Evolutionary conservation across 148 eudicot species (phyloP), one percentile per base, ranked within the genome.

Genomic region (Persicaria maculosa): DNA sequence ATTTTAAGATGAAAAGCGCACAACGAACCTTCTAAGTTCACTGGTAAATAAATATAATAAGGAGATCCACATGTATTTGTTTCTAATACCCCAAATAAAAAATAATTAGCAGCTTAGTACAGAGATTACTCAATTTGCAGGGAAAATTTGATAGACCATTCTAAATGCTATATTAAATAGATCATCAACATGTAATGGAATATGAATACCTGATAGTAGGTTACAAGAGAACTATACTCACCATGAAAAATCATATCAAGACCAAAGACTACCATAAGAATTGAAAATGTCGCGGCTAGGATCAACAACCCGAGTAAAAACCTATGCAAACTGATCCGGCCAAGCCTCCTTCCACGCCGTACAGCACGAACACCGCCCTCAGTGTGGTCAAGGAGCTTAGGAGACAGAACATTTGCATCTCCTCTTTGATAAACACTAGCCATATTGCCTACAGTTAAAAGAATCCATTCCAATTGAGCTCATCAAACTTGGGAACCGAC

Each of bases 161-260:
- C 65, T 59, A 8, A 20, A 20, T 59, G 22, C 36, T 22, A 59
- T 31, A 59, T 20, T 22, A 22, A 20, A 20, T 3, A 7, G 65
- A 59, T 59, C 22, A 59, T 57, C 19, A 57, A 7, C 25, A 57
- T 19, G 31, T 8, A 3, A 36, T 48, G 52, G 9, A 48, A 48
- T 5, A 68, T 44, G n/a, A 9, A 0, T 11, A 73, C 52, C 48
- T 20, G 11, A 22, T n/a, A 31, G n/a, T 4, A 53, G 44, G 9
- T 6, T 12, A 14, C 45, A 54, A 69, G 70, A 50, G 9, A 54
- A 54, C 19, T 50, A 72, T 59, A 36, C 89, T 87, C 79, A 89
- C 96, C 98, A 82, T 86, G 87, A 69, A 85, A 77, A 44, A 77
- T 88, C 76, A 91, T 81, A 58, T 86, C 84, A 10, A 88, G 58